Percentiles rank a stretch among this genome's conserved stretches.
These are phyloP conservation scores for Geotrichum aggregatum DNA, from an alignment of 1,139 yeast genomes.

Conservation along the genomic window DNA sequence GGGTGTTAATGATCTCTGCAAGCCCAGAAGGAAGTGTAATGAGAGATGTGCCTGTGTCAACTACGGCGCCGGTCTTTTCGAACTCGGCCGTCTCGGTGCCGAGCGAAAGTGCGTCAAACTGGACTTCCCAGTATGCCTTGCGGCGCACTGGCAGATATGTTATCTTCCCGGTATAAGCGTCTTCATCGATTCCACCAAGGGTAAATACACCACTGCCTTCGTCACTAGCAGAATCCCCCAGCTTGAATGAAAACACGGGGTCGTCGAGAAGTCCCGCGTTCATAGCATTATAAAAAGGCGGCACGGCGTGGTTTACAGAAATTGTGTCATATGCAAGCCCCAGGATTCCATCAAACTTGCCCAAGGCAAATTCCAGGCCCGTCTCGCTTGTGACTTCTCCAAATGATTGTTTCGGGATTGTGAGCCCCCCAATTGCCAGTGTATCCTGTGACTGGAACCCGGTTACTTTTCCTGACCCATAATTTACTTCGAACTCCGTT, in stretches of 20 bases:
- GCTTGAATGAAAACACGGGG: conserved; percentile 81
- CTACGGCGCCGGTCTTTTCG: conserved; percentile 86
- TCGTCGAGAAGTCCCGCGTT: conserved; percentile 73
- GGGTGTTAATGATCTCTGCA: conserved; percentile 90
- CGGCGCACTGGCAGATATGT: conserved; percentile 97
- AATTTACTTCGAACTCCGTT: conserved; percentile 72
- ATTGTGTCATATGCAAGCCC: conserved; percentile 93
- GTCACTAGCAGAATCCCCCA: conserved; percentile 78
- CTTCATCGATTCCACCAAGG: conserved; percentile 85
- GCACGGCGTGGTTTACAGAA: conserved; percentile 80
- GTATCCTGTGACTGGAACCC: conserved; percentile 88
- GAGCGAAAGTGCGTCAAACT: conserved; percentile 80
- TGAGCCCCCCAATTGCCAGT: conserved; percentile 73
- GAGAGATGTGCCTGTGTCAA: conserved; percentile 96
- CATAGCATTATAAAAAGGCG: conserved; percentile 90
- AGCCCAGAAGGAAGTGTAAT: conserved; percentile 90
- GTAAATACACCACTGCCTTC: conserved; percentile 78
- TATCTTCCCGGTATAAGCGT: conserved; percentile 71
- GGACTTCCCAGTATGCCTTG: conserved; percentile 99
- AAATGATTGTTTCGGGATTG: conserved; percentile 81
- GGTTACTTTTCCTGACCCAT: conserved; percentile 88
- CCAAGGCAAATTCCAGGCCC: conserved; percentile 95
- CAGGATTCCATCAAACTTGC: conserved; percentile 93
- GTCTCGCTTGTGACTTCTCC: conserved; percentile 98
- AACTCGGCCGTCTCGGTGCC: conserved; percentile 89